Evolutionary conservation across 176 grass and related monocot species (phyloP).

Genomic region (Elaeis guineensis): DNA sequence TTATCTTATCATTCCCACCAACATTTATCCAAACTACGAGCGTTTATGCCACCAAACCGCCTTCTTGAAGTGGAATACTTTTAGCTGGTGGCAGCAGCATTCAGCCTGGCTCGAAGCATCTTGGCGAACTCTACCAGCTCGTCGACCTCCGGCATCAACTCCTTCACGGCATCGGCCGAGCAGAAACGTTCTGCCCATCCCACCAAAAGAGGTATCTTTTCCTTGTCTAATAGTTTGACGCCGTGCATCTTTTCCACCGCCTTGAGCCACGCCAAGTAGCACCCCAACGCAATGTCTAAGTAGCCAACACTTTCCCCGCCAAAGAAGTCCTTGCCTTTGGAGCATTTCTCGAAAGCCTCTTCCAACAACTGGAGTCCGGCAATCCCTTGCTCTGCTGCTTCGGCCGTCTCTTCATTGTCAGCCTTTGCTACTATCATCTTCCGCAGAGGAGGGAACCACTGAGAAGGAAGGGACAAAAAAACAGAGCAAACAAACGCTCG

Average conservation of each 20-base stretch:
- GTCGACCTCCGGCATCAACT: conserved; percentile 24
- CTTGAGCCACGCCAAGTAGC: conserved; percentile 27
- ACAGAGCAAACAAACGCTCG: too few species aligned
- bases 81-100: too few species aligned
- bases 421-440: neutral
- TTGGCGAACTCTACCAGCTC: conserved; percentile 21
- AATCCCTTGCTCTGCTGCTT: conserved; percentile 6
- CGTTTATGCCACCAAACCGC: too few species aligned
- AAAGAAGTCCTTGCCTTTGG: conserved; percentile 39
- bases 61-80: too few species aligned
- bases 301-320: conserved; percentile 40
- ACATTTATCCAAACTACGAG: too few species aligned
- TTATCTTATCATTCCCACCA: too few species aligned
- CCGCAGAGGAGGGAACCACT: too few species aligned
- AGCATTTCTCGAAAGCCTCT: conserved; percentile 30
- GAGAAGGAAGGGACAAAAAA: too few species aligned
- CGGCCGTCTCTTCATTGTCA: conserved; percentile 11
- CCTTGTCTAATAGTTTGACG: conserved; percentile 23
- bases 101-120: neutral
- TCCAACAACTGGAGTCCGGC: conserved; percentile 29
- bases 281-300: conserved; percentile 39
- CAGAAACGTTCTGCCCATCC: conserved; percentile 40
- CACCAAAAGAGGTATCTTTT: conserved; percentile 31
- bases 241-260: conserved; percentile 20
- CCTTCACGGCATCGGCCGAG: conserved; percentile 17